These are phyloP conservation scores for Tylopilus felleus DNA, from an alignment of 768 basidiomycete genomes.

Conservation along the genomic window DNA sequence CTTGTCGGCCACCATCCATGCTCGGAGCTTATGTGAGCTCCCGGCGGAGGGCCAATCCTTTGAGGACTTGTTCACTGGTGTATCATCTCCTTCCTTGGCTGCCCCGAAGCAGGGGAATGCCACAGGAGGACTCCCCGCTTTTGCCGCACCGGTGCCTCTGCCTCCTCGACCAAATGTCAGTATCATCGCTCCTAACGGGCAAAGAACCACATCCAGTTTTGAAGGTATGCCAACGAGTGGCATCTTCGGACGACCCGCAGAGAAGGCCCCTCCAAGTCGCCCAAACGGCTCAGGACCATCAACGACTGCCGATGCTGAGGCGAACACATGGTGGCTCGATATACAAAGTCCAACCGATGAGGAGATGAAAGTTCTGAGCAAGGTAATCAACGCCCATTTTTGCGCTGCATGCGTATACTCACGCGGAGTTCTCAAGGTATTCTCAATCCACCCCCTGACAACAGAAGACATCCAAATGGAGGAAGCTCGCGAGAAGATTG, in stretches of 20 bases:
- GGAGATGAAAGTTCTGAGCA: constrained; percentile 96
- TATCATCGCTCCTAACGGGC: constrained; percentile 5
- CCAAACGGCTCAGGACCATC: constrained; percentile 25
- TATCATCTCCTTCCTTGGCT: constrained; percentile 22
- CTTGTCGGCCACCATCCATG: constrained; percentile 90
- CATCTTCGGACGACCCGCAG: constrained; percentile 19
- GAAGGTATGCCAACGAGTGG: constrained; percentile 2
- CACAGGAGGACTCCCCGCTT: constrained; percentile 1
- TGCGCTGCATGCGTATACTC: background rate
- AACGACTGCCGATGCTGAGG: constrained; percentile 47
- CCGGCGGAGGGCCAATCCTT: constrained; percentile 93
- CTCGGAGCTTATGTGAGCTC: constrained; percentile 86
- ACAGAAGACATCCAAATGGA: constrained; percentile 99
- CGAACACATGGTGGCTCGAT: constrained; percentile 96
- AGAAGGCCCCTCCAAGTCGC: constrained; percentile 17
- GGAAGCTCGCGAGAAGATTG: constrained; percentile 99
- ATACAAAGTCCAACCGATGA: constrained; percentile 92
- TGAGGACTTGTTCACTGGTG: constrained; percentile 78
- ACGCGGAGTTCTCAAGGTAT: constrained; percentile 57
- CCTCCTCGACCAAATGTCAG: background rate
- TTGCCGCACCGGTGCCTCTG: constrained; percentile 10
- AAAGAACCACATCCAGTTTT: constrained; percentile 5
- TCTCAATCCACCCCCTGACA: constrained; percentile 94
- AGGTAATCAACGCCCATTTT: constrained; percentile 44
- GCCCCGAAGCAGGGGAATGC: constrained; percentile 5